Percentiles rank a stretch among this genome's conserved stretches.
Evolutionary conservation across 305 asterid species (phyloP).

Genomic region (Nicotiana rustica): DNA sequence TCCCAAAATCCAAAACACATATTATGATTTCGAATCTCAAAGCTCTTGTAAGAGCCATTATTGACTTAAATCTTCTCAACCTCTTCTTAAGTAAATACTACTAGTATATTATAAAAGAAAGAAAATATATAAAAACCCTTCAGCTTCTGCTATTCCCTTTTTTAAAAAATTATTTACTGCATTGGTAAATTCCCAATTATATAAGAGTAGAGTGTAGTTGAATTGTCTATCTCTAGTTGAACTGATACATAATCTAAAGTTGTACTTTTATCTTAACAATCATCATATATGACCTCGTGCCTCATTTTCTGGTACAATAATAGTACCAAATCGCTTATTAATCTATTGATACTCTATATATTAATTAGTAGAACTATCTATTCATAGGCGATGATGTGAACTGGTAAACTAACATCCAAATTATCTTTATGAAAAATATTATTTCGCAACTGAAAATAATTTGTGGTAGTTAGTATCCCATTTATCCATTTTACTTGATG

Average conservation of each 20-base stretch:
- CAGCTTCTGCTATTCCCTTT: too few species aligned
- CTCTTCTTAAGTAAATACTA: not conserved
- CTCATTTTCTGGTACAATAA: not conserved
- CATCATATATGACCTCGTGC: not conserved
- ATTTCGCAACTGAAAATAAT: not conserved
- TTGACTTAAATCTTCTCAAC: not conserved
- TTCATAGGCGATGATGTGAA: constrained; percentile 7
- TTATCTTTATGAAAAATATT: not conserved
- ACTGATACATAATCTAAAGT: too few species aligned
- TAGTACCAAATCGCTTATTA: not conserved
- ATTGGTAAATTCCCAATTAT: not conserved
- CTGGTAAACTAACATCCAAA: not conserved
- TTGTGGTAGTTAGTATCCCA: not conserved
- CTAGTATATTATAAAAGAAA: too few species aligned
- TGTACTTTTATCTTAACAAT: too few species aligned
- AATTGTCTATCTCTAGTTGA: not conserved
- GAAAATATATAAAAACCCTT: too few species aligned
- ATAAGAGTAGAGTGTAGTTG: not conserved
- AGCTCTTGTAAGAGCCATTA: not conserved
- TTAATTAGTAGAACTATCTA: not conserved
- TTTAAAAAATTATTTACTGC: too few species aligned
- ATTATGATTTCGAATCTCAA: not conserved
- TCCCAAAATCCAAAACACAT: not conserved
- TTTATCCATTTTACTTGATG: not conserved
- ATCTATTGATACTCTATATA: not conserved